These are phyloP conservation scores for Paecilomyces dactylethromorphus DNA, from an alignment of 2,329 filamentous ascomycete genomes.

Conservation along the genomic window DNA sequence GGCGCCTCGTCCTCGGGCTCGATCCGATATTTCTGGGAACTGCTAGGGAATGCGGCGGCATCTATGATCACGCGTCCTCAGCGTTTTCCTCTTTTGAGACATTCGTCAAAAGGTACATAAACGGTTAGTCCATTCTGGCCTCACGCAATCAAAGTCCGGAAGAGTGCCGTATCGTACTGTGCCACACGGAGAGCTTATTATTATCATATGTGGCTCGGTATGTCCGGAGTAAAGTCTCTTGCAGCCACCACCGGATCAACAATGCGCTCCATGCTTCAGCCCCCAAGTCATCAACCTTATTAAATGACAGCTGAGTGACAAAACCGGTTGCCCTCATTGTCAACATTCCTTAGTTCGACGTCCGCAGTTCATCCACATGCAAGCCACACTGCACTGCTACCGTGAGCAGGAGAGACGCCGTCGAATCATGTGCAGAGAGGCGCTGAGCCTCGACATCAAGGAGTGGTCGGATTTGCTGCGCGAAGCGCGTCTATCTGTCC, in stretches of 20 bases:
- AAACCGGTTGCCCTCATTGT: not conserved
- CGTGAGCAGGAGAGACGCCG: not conserved
- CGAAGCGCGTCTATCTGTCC: not conserved
- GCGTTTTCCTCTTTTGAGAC: not conserved
- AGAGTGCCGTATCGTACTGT: no score
- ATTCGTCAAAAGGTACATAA: not conserved
- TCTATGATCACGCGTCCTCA: not conserved
- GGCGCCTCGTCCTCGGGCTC: not conserved
- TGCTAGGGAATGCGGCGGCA: not conserved
- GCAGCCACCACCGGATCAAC: not conserved
- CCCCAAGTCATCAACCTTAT: not conserved
- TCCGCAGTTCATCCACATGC: not conserved
- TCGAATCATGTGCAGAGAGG: not conserved
- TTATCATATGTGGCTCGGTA: not conserved
- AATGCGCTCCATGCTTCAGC: not conserved
- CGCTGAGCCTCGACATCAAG: not conserved
- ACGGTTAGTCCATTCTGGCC: no score
- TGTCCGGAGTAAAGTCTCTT: not conserved
- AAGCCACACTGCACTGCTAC: not conserved
- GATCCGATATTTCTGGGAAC: not conserved
- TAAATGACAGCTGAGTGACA: not conserved
- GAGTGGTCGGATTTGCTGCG: not conserved
- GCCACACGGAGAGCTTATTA: no score
- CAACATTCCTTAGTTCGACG: not conserved
- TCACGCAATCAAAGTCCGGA: no score